Evolutionary conservation across 2,329 filamentous ascomycete genomes (phyloP).

Genomic region (Arthrobotrys sinensis): DNA sequence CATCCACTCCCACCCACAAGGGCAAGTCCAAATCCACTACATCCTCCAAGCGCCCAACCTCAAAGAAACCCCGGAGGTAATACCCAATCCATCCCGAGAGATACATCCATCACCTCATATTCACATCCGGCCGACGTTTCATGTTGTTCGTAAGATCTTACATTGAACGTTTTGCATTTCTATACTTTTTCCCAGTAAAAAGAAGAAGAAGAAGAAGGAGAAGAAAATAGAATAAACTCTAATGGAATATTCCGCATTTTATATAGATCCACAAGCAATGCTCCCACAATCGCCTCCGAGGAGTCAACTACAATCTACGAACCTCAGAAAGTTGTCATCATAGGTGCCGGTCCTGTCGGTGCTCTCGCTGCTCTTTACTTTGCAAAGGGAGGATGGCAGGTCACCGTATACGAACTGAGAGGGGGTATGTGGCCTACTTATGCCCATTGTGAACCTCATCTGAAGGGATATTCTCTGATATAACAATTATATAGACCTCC

Average conservation of each 20-base stretch:
- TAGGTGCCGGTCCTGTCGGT: conserved; percentile 94
- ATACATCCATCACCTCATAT: background rate
- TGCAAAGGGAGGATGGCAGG: conserved; percentile 86
- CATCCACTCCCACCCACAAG: conserved; percentile 21
- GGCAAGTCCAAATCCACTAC: conserved; percentile 17
- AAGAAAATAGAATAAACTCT: background rate
- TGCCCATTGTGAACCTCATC: background rate
- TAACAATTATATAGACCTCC: conserved; percentile 77
- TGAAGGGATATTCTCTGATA: conserved; percentile 7
- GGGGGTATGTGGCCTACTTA: conserved; percentile 75
- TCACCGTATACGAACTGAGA: conserved; percentile 94
- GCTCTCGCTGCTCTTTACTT: conserved; percentile 93
- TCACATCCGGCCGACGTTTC: conserved; percentile 6
- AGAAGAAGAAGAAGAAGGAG: background rate
- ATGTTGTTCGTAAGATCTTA: background rate
- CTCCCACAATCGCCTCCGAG: conserved; percentile 45
- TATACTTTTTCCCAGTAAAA: background rate
- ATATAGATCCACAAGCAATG: conserved; percentile 42
- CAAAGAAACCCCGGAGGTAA: conserved; percentile 51
- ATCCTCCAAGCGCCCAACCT: conserved; percentile 32
- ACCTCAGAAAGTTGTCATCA: conserved; percentile 80
- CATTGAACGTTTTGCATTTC: conserved; percentile 9
- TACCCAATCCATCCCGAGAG: background rate
- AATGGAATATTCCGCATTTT: background rate
- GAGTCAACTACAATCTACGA: conserved; percentile 41